Conservation (phyloP, 805 yeast species). For the Teunomyces barrocoloradensis region DNA sequence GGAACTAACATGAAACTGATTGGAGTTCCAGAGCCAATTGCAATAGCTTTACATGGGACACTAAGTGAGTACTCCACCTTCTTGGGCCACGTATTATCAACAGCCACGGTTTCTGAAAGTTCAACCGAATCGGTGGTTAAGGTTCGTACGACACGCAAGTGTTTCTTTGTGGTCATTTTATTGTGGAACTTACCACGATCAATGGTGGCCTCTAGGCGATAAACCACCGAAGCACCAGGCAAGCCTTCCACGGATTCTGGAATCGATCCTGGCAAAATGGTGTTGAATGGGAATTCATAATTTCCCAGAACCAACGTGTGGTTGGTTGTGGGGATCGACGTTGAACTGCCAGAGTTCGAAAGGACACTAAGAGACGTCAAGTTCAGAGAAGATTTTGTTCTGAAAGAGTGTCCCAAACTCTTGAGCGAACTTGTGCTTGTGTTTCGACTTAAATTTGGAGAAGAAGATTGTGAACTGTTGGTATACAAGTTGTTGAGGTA, state of each 20-base stretch:
- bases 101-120: slow-evolving; percentile 85
- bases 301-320: slow-evolving; percentile 66
- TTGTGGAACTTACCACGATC: slow-evolving; percentile 79
- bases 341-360: slow-evolving; percentile 20
- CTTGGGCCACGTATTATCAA: slow-evolving; percentile 93
- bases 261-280: slow-evolving; percentile 78
- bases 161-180: slow-evolving; percentile 64
- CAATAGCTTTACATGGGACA: slow-evolving; percentile 83
- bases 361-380: slow-evolving; percentile 32
- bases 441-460: slow-evolving; percentile 17
- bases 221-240: slow-evolving; percentile 71
- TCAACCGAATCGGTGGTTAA: slow-evolving; percentile 85
- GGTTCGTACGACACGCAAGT: slow-evolving; percentile 79
- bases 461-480: neutral
- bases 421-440: slow-evolving; percentile 46
- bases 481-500: slow-evolving; percentile 27
- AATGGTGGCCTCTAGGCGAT: slow-evolving; percentile 72
- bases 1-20: slow-evolving; percentile 75
- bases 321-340: slow-evolving; percentile 2
- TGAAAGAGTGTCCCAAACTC: slow-evolving; percentile 27
- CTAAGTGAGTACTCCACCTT: slow-evolving; percentile 88
- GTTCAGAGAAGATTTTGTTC: slow-evolving; percentile 36
- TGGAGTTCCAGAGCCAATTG: slow-evolving; percentile 79
- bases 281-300: slow-evolving; percentile 86
- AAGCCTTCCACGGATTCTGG: slow-evolving; percentile 90